Base-by-base conservation (phyloP, 73 alveolate species). In the Paramecium octaurelia region DNA sequence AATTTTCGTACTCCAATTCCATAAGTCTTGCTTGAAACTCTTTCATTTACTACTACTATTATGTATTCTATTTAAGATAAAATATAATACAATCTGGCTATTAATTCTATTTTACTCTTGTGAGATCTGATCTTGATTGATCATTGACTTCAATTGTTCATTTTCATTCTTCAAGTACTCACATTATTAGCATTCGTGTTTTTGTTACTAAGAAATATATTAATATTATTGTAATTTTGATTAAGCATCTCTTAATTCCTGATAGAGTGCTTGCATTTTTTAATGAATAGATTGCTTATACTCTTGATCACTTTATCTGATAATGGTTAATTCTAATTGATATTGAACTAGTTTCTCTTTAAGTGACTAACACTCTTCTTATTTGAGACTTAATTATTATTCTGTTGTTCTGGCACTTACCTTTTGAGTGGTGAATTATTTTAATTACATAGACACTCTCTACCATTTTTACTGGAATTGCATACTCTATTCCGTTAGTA, bases 301-400 rank as follows among this genome's bases (percentile, higher is more conserved):
- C 16, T 80, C 91, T 35, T 80, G n/a, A 38, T 80, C 91, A 80
- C 76, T 46, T 16, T 80, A 80, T 80, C 44, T 80, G 3, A 42
- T 43, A 8, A 80, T 48, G 1, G 91, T 80, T 31, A 80, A 27
- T 80, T 80, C 70, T 43, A 80, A 46, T 43, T 80, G n/a, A 20
- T 21, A n/a, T 46, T 80, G 29, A 58, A 80, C 73, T 12, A 44
- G 10, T 80, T 46, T 80, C 29, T 80, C 91, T 43, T 80, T 80
- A 23, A 80, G 44, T 24, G 2, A 24, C n/a, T 21, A 31, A 9
- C 43, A 40, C 18, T 80, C 91, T 8, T 43, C 73, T 20, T 27
- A 10, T 80, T 46, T 80, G 10, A 31, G 20, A 34, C 57, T 43
- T 24, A 44, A 80, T 24, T 44, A 24, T 46, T 80, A 46, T 48